Evolutionary conservation across 2,329 filamentous ascomycete species (phyloP).

Genomic region (Aspergillus brunneoviolaceus): DNA sequence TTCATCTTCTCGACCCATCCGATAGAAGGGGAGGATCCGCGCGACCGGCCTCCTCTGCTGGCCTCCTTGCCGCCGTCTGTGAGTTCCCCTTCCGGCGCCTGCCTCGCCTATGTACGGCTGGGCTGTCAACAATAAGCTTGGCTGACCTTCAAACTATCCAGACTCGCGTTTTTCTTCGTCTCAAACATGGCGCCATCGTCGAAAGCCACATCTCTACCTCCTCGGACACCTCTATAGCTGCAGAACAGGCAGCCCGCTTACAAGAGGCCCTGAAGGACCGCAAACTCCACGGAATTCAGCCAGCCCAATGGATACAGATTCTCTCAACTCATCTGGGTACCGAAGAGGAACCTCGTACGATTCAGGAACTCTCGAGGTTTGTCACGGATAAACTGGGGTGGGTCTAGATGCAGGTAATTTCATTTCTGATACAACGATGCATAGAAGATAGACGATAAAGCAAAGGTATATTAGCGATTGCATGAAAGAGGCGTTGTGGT

Average conservation of each 20-base stretch:
- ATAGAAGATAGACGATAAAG: neutral
- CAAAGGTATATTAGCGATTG: neutral
- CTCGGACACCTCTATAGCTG: slow-evolving; percentile 29
- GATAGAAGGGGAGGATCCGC: slow-evolving; percentile 56
- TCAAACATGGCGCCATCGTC: slow-evolving; percentile 42
- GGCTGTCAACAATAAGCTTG: neutral
- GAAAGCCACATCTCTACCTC: slow-evolving; percentile 43
- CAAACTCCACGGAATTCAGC: slow-evolving; percentile 51
- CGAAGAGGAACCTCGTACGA: slow-evolving; percentile 14
- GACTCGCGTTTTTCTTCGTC: slow-evolving; percentile 44
- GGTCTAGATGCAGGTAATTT: slow-evolving; percentile 1
- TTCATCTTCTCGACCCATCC: slow-evolving; percentile 70
- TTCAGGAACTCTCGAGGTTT: slow-evolving; percentile 28
- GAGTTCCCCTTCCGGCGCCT: slow-evolving; percentile 21
- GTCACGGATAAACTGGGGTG: slow-evolving; percentile 29
- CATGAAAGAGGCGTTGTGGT: neutral
- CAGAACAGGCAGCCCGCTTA: slow-evolving; percentile 34
- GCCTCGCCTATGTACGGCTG: neutral
- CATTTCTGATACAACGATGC: neutral
- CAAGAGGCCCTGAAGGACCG: slow-evolving; percentile 38
- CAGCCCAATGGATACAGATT: slow-evolving; percentile 28
- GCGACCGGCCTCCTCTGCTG: slow-evolving; percentile 55
- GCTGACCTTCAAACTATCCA: slow-evolving; percentile 17
- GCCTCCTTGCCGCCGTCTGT: slow-evolving; percentile 50
- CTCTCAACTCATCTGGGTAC: slow-evolving; percentile 20